phyloP scores from a whole-genome alignment of 176 grass and related monocot species.

The Themeda triandra region DNA sequence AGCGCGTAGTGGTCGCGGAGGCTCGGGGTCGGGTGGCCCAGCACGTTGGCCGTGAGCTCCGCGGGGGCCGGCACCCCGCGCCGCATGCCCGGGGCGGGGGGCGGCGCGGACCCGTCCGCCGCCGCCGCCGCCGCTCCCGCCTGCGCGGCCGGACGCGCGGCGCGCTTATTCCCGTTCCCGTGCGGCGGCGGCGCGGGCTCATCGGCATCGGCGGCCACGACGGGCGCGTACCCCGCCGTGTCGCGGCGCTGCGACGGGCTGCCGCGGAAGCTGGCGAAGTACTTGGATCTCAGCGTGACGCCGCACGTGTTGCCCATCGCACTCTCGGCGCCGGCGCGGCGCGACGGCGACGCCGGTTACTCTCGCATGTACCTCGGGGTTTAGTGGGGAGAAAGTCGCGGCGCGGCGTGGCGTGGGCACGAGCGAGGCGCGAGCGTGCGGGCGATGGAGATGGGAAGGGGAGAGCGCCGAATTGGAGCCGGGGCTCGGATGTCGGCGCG shows the following conservation, averaged over 20 bases:
- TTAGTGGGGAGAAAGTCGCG: not conserved
- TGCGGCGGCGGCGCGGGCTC: not conserved
- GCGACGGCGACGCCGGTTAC: not conserved
- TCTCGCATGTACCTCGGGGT: constrained; percentile 28
- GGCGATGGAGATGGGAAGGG: not conserved
- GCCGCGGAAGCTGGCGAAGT: constrained; percentile 55
- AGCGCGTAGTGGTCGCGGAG: constrained; percentile 75
- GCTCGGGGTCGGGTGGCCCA: constrained; percentile 72
- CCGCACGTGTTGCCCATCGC: constrained; percentile 66
- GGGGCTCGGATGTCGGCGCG: not conserved
- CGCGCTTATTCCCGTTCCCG: constrained; percentile 25
- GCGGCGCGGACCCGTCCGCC: constrained; percentile 7
- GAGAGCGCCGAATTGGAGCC: not conserved
- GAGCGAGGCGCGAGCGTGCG: not conserved
- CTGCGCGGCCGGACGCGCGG: constrained; percentile 8
- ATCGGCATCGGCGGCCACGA: constrained; percentile 8
- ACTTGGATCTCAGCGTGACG: constrained; percentile 60
- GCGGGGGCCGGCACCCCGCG: constrained; percentile 43
- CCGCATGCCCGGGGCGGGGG: constrained; percentile 38
- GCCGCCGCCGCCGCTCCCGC: not conserved
- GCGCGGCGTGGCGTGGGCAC: not conserved
- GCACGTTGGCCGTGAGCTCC: constrained; percentile 59
- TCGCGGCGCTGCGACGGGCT: constrained; percentile 42
- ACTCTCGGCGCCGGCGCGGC: not conserved
- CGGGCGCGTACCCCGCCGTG: constrained; percentile 31